A percentile compares a stretch with the other conserved stretches of the same genome.
phyloP scores from a whole-genome alignment of 257 asterid genomes.

The Petunia axillaris region DNA sequence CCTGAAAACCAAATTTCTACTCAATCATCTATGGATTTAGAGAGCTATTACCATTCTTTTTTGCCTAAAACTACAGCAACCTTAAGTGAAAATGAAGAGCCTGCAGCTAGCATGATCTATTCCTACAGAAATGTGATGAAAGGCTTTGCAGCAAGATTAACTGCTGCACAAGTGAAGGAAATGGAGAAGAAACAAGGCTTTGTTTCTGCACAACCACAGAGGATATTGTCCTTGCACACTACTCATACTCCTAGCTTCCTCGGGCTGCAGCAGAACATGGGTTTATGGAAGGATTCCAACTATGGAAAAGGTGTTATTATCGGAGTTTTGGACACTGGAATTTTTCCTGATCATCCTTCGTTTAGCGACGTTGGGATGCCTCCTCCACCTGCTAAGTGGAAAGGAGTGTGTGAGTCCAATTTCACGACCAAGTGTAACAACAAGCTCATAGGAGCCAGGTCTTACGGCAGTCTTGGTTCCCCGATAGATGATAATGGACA shows the following conservation, averaged over 20 bases:
- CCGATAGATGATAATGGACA: slow-evolving; percentile 36
- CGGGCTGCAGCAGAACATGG: slow-evolving; percentile 49
- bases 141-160: slow-evolving; percentile 57
- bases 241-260: slow-evolving; percentile 54
- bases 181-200: slow-evolving; percentile 43
- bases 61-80: slow-evolving; percentile 28
- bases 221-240: slow-evolving; percentile 40
- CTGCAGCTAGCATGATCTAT: slow-evolving; percentile 27
- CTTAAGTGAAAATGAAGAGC: slow-evolving; percentile 12
- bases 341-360: slow-evolving; percentile 52
- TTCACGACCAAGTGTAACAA: slow-evolving; percentile 41
- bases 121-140: slow-evolving; percentile 44
- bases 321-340: slow-evolving; percentile 54
- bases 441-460: slow-evolving; percentile 58
- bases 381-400: slow-evolving; percentile 58
- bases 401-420: slow-evolving; percentile 46
- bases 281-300: slow-evolving; percentile 52
- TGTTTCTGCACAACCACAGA: slow-evolving; percentile 41
- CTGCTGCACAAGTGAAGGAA: slow-evolving; percentile 35
- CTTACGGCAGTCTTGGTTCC: slow-evolving; percentile 26
- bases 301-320: slow-evolving; percentile 58
- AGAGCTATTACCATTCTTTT: slow-evolving; percentile 45
- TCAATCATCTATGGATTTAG: slow-evolving; percentile 22
- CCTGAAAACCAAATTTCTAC: slow-evolving; percentile 25
- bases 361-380: slow-evolving; percentile 56